A percentile compares a stretch with the other conserved stretches of the same genome.
These are phyloP conservation scores for Boletus huronensis DNA, from an alignment of 768 basidiomycete genomes.

Conservation along the genomic window DNA sequence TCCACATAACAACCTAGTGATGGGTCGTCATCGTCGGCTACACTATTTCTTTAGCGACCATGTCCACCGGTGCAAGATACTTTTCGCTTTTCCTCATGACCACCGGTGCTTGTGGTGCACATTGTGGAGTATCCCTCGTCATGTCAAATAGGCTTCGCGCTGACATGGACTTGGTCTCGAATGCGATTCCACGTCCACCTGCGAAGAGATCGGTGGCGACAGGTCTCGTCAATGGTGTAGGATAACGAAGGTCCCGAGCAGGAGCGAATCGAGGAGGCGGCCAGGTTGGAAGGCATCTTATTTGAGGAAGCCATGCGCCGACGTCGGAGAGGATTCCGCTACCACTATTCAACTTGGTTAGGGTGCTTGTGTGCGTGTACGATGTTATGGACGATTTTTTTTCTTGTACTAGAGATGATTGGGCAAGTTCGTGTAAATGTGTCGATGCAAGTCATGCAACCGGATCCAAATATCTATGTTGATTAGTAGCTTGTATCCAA, in stretches of 20 bases:
- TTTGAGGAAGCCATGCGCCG: conserved; percentile 57
- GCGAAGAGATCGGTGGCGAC: conserved; percentile 51
- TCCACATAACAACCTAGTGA: conserved; percentile 55
- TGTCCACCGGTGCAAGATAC: conserved; percentile 50
- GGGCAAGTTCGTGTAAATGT: neutral
- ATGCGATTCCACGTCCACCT: conserved; percentile 57
- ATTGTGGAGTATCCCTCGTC: neutral
- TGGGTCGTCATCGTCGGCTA: conserved; percentile 60
- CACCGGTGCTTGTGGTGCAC: conserved; percentile 42
- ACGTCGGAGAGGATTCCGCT: conserved; percentile 56
- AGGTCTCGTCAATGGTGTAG: conserved; percentile 60
- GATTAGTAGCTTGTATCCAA: too few species aligned
- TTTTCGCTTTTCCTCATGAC: conserved; percentile 67
- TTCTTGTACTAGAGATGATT: neutral
- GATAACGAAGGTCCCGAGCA: conserved; percentile 44
- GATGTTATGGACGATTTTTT: neutral
- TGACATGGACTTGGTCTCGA: conserved; percentile 59
- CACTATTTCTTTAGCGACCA: conserved; percentile 54
- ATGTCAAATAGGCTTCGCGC: conserved; percentile 34
- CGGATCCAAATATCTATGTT: too few species aligned
- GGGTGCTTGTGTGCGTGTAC: too few species aligned
- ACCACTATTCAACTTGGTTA: conserved; percentile 36
- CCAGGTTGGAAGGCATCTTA: conserved; percentile 54
- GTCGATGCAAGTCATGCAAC: too few species aligned
- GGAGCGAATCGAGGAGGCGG: conserved; percentile 54